Evolutionary conservation across 1,284 basidiomycete species (phyloP).

Genomic region (Porphyrellus sp.): DNA sequence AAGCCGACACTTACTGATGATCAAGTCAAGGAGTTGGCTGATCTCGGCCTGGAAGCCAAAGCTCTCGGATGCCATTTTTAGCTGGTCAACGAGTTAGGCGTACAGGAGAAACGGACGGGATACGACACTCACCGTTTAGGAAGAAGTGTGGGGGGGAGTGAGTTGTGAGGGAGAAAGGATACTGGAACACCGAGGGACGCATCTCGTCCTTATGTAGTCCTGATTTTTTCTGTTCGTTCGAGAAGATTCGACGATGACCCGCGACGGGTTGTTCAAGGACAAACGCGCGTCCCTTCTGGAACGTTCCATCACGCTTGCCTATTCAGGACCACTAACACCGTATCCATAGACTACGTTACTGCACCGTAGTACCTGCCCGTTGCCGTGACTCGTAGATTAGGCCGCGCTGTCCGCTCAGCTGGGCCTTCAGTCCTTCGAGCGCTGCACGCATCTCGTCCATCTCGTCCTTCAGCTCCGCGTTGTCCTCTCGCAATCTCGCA

Average conservation of each 20-base stretch:
- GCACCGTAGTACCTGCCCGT: constrained; percentile 16
- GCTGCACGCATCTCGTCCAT: constrained; percentile 69
- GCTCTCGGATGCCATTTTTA: constrained; percentile 72
- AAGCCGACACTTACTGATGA: constrained; percentile 66
- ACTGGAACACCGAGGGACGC: constrained; percentile 16
- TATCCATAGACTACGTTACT: not conserved
- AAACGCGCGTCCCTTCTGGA: constrained; percentile 27
- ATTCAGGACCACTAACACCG: constrained; percentile 21
- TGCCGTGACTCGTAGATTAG: constrained; percentile 37
- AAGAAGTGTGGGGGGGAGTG: constrained; percentile 2
- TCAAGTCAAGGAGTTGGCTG: constrained; percentile 88
- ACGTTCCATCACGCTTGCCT: constrained; percentile 34
- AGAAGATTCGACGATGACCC: constrained; percentile 52
- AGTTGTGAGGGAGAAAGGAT: constrained; percentile 15
- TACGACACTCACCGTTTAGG: constrained; percentile 19
- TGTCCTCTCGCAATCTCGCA: constrained; percentile 52
- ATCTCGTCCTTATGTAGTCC: constrained; percentile 41
- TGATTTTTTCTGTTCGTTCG: constrained; percentile 44
- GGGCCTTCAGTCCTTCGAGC: constrained; percentile 61
- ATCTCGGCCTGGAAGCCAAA: constrained; percentile 98
- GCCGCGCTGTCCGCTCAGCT: constrained; percentile 47
- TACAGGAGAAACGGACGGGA: not conserved
- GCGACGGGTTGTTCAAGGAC: not conserved
- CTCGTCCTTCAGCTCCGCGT: constrained; percentile 56
- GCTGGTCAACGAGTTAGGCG: constrained; percentile 18